phyloP scores from a whole-genome alignment of 345 rosid species.

The Rhodamnia rubescens region DNA sequence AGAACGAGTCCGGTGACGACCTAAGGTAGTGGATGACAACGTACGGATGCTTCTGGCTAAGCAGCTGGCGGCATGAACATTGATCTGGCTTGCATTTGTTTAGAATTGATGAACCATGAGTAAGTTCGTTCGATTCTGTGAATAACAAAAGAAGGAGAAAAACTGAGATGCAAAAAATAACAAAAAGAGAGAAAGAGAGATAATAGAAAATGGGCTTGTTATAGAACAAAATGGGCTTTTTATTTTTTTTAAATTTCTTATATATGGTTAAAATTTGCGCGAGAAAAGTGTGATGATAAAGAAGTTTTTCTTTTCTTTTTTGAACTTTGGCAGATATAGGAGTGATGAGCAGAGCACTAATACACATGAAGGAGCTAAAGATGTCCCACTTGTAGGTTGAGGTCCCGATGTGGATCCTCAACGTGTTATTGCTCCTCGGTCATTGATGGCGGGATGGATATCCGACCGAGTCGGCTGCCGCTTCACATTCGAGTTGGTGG shows the following conservation, averaged over 20 bases:
- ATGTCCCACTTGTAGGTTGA: not conserved
- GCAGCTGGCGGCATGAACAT: not conserved
- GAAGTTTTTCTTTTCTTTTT: not conserved
- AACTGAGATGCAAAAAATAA: not conserved
- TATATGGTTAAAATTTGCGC: too few relatives aligned
- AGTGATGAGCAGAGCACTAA: not conserved
- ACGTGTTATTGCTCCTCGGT: not conserved
- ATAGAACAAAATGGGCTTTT: constrained; percentile 9
- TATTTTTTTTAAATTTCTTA: too few relatives aligned
- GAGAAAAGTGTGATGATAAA: not conserved
- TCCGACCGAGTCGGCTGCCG: too few relatives aligned
- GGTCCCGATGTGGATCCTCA: not conserved
- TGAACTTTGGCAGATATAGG: not conserved
- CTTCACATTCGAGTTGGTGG: too few relatives aligned
- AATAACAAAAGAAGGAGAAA: not conserved
- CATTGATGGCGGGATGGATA: not conserved
- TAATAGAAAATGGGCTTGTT: constrained; percentile 9
- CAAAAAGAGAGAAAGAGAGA: not conserved
- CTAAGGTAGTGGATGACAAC: not conserved
- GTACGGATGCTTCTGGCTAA: not conserved
- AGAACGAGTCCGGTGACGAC: not conserved
- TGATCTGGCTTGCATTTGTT: not conserved
- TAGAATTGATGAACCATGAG: not conserved
- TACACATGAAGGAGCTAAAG: not conserved
- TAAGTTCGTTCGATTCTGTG: not conserved